phyloP scores from a whole-genome alignment of 768 basidiomycete species.

The Hemileccinum impolitum region DNA sequence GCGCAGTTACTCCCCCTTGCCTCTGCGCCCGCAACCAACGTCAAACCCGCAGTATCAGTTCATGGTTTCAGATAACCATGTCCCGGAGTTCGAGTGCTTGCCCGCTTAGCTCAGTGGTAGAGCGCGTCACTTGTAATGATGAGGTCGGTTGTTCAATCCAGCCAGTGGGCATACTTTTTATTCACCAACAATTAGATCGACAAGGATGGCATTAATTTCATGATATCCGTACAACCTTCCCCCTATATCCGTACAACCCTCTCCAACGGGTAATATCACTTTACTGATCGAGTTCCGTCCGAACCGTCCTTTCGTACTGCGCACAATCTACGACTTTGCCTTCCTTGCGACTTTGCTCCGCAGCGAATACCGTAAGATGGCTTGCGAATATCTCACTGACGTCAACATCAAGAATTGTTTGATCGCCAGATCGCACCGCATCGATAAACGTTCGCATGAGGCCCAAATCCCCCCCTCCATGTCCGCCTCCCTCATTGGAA shows the following conservation, averaged over 20 bases:
- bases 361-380: conserved; percentile 85
- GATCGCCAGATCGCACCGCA: conserved; percentile 64
- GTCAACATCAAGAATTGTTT: conserved; percentile 62
- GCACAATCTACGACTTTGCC: conserved; percentile 67
- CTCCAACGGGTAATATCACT: background rate
- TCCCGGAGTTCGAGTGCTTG: background rate
- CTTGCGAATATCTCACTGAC: conserved; percentile 68
- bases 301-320: conserved; percentile 57
- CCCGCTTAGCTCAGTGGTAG: conserved; percentile 45
- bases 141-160: conserved; percentile 47
- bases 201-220: background rate
- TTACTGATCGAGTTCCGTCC: conserved; percentile 28
- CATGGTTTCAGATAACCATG: background rate
- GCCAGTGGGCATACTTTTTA: conserved; percentile 35
- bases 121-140: conserved; percentile 45
- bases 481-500: conserved; percentile 59
- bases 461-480: conserved; percentile 82
- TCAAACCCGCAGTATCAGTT: no score
- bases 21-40: conserved; percentile 4
- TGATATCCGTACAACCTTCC: no score
- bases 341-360: conserved; percentile 70
- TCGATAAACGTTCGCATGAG: conserved; percentile 73
- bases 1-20: background rate
- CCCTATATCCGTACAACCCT: background rate
- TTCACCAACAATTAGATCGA: background rate